Percentiles rank a stretch among this genome's conserved stretches.
These are phyloP conservation scores for Passiflora organensis DNA, from an alignment of 345 rosid genomes.

Conservation along the genomic window DNA sequence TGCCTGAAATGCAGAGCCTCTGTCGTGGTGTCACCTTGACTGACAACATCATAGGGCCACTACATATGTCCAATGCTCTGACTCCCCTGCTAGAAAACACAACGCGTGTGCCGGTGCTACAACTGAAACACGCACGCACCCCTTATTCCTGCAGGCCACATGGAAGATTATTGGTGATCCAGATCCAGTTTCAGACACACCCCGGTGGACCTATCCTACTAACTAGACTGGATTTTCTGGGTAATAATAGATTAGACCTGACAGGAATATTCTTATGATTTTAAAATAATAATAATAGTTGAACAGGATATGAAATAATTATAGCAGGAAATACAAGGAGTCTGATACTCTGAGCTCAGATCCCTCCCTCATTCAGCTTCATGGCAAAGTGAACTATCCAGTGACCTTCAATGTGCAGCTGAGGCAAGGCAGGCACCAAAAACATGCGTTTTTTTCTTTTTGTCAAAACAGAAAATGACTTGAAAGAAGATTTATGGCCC, in stretches of 20 bases:
- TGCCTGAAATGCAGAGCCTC: conserved; percentile 78
- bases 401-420: conserved; percentile 77
- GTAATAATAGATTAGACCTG: too few species aligned
- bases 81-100: conserved; percentile 80
- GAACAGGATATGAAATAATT: conserved; percentile 91
- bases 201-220: conserved; percentile 53
- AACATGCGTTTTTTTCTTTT: conserved; percentile 87
- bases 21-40: conserved; percentile 74
- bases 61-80: conserved; percentile 61
- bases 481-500: conserved; percentile 75
- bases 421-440: conserved; percentile 89
- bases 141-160: conserved; percentile 77
- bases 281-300: conserved; percentile 78
- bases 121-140: conserved; percentile 74
- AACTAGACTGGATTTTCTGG: conserved; percentile 76
- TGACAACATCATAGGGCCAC: conserved; percentile 75
- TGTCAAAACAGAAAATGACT: conserved; percentile 72
- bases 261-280: too few species aligned
- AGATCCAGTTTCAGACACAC: conserved; percentile 63
- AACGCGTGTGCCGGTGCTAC: conserved; percentile 56
- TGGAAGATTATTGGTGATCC: conserved; percentile 92
- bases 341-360: conserved; percentile 80
- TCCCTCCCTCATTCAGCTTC: conserved; percentile 82
- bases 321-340: conserved; percentile 94
- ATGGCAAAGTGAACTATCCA: conserved; percentile 81